Base-by-base conservation (phyloP, 352 stramenopile genomes). In the Thalassiosira exigua region DNA sequence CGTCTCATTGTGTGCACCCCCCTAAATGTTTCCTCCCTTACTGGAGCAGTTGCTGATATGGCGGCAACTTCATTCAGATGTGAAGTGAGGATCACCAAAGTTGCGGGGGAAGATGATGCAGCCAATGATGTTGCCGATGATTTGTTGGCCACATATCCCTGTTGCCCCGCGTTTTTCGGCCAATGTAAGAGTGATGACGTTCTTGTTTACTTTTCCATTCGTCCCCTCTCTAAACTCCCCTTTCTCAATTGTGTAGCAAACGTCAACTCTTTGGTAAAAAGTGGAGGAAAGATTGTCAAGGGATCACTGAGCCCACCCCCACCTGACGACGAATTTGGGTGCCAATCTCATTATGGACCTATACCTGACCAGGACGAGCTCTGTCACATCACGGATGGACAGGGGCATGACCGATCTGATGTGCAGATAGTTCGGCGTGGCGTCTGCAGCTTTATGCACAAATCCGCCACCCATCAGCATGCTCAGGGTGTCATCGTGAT, bases 401-500 rank as follows among this genome's bases (percentile, higher is more conserved):
- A n/a, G n/a, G 51, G 54, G 54, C 71, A 54, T 57, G 67, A 76
- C 60, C 50, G 61, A 12, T 33, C 58, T 52, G 44, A 61, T 22
- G 50, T 90, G 11, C 83, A 86, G 30, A 59, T 91, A 0, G 75
- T 93, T 12, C 22, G 67, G 21, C 61, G 88, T 11, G 88, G 88
- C 1, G 50, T 76, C 14, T 93, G 88, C 53, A 91, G 65, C 30
- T 93, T 93, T 51, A 26, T 84, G 44, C 44, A 70, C 4, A 93
- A 93, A 69, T 42, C 73, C 21, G 48, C 57, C 2, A 90, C 90
- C 53, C 58, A 89, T 52, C 36, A 71, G 27, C 62, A 70, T 54
- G 79, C 84, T 4, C 39, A 69, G 29, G 85, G 59, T 50, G 69
- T 93, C 12, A 89, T 93, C 58, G 82, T 93, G 0, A 82, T 92